Base-by-base conservation (phyloP, 1,284 basidiomycete genomes). In the Naganishia liquefaciens region DNA sequence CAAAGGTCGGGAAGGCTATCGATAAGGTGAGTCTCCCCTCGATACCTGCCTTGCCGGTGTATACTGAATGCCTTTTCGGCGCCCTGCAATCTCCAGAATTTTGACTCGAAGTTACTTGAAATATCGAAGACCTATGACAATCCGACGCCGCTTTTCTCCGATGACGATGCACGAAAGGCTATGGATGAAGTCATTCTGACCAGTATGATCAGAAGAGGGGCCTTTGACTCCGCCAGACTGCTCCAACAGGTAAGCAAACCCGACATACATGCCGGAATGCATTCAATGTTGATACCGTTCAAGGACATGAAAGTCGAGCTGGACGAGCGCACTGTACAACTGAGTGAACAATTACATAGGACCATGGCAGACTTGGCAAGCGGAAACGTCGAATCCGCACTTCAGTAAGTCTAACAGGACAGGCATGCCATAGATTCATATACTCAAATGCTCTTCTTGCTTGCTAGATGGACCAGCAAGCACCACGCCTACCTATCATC, bases 21-120 rank as follows among this genome's bases (percentile, higher is more conserved):
- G 93, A 96, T 75, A 96, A 94, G 87, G 93, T 91, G 60, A 51
- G 76, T 65, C 10, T n/a, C n/a, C n/a, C 13, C 84, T 83, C 90
- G 91, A 73, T 25, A 75, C 86, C 10, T 81, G 83, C 21, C 75
- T 84, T 0, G 75, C 90, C 17, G 17, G 5, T 25, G 46, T 13
- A 25, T 47, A 23, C n/a, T 47, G 21, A 47, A 13, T 21, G 21
- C 11, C 5, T n/a, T 13, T 47, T 5, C 25, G 21, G 46, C 89
- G 3, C 81, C 86, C 2, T 87, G 21, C 28, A 3, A 17, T 88
- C 70, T 80, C 85, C 63, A 79, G 76, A 63, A 72, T 0, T 77
- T 78, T 64, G 75, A 75, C 9, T 73, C 76, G 0, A 74, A 75
- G 47, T 69, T 79, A n/a, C 67, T 66, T 0, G 72, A 68, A 1